Evolutionary conservation across 441 rosid genomes (phyloP).

Genomic region (Erodium chrysanthum): DNA sequence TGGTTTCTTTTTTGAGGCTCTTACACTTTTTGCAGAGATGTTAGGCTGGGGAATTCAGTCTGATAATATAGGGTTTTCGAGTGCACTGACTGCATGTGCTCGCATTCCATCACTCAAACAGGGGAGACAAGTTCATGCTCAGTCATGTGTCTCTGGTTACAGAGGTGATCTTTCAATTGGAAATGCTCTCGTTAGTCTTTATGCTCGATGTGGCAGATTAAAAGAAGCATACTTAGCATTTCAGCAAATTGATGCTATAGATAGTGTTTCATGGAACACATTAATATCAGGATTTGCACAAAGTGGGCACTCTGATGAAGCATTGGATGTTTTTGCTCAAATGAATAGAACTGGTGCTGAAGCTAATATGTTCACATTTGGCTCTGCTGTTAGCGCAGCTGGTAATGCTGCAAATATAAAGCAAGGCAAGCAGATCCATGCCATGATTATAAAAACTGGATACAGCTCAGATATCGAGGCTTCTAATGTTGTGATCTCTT

Average conservation of each 20-base stretch:
- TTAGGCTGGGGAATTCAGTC: constrained; percentile 44
- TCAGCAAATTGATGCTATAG: constrained; percentile 49
- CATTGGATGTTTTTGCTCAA: constrained; percentile 41
- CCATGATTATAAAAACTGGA: constrained; percentile 52
- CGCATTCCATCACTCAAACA: constrained; percentile 60
- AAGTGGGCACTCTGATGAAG: constrained; percentile 46
- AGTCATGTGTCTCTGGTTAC: constrained; percentile 56
- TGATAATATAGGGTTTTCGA: constrained; percentile 70
- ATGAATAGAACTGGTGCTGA: constrained; percentile 38
- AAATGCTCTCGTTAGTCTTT: constrained; percentile 74
- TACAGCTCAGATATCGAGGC: constrained; percentile 46
- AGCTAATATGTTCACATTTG: constrained; percentile 44
- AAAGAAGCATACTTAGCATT: constrained; percentile 62
- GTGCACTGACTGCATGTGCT: constrained; percentile 86
- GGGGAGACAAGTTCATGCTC: constrained; percentile 79
- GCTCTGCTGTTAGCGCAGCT: constrained; percentile 55
- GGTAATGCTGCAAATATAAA: constrained; percentile 55
- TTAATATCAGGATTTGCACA: constrained; percentile 52
- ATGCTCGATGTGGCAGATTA: constrained; percentile 63
- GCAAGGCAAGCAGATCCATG: constrained; percentile 68
- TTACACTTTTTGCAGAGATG: constrained; percentile 60
- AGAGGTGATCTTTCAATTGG: constrained; percentile 55
- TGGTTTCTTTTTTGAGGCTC: constrained; percentile 51
- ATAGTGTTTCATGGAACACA: constrained; percentile 70
- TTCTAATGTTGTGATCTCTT: constrained; percentile 51